A percentile compares a stretch with the other conserved stretches of the same genome.
Conservation (phyloP, 176 grass and related monocot species). For the Aechmea fasciata region DNA sequence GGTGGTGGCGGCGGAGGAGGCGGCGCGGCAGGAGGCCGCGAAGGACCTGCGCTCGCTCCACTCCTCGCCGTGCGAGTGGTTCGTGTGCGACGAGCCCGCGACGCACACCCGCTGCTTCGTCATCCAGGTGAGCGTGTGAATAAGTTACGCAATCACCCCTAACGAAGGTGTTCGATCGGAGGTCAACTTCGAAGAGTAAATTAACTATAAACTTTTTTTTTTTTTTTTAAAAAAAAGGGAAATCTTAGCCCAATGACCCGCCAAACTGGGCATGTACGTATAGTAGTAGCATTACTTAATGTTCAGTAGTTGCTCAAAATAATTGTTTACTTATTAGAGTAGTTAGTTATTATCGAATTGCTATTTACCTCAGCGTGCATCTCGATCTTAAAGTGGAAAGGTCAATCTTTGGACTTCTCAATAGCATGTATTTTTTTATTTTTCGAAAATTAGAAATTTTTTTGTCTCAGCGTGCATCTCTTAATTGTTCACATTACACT, state of each 20-base stretch:
- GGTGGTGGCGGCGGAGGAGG: constrained; percentile 77
- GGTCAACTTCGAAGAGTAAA: too few relatives aligned
- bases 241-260: background rate
- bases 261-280: too few relatives aligned
- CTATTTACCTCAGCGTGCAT: background rate
- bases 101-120: constrained; percentile 75
- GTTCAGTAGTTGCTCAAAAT: background rate
- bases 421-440: too few relatives aligned
- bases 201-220: too few relatives aligned
- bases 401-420: too few relatives aligned
- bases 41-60: constrained; percentile 74
- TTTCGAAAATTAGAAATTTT: too few relatives aligned
- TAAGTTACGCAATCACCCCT: too few relatives aligned
- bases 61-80: constrained; percentile 71
- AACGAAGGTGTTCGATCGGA: too few relatives aligned
- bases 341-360: background rate
- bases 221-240: background rate
- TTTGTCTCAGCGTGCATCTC: too few relatives aligned
- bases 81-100: constrained; percentile 62
- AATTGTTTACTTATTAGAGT: background rate
- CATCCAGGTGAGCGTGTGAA: constrained; percentile 49
- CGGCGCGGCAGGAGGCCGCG: constrained; percentile 55
- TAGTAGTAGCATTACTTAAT: too few relatives aligned
- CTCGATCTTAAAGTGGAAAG: background rate
- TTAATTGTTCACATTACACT: too few relatives aligned